Base-by-base conservation (phyloP, 2,329 filamentous ascomycete species). In the Colletotrichum tropicicola region DNA sequence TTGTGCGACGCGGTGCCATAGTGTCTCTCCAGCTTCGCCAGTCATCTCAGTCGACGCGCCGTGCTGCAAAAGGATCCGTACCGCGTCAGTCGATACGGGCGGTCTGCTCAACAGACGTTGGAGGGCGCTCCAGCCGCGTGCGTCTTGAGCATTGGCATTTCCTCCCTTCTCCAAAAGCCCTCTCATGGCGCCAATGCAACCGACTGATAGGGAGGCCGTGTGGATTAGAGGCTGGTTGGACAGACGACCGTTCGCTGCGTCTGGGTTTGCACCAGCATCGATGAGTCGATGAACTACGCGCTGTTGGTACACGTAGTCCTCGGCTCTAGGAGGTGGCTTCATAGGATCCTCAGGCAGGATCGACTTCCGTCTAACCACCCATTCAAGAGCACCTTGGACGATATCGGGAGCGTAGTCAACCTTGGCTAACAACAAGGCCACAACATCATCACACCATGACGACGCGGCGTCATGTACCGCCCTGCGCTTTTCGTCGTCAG, bases 81-180 rank as follows among this genome's bases (percentile, higher is more conserved):
- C 28, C 30, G 39, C 48, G 41, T 54, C 57, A 41, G 48, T 60
- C 23, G 41, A 54, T 27, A 54, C 9, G 48, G 57, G 48, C 10
- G 48, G 28, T 47, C 57, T 54, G 41, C 30, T 54, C n/a, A 54
- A 28, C 23, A 60, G 19, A 35, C 48, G 37, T 21, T 47, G 39
- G 13, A 60, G 41, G 27, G 57, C 48, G 27, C 3, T 59, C 12
- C 48, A 48, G 21, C 57, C 39, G 10, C 28, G 37, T 17, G 48
- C 8, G n/a, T 53, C 48, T 59, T 47, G 21, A n/a, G 28, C 37
- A 59, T 59, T 39, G n/a, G 39, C 21, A 15, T 60, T 44, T 60
- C 28, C 57, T 60, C 57, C 57, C 28, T 54, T 54, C 48, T 60
- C 48, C 39, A 59, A 27, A 45, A 54, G 57, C n/a, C 57, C 57